Conservation (phyloP, 441 rosid species). For the Daphne laureola region DNA sequence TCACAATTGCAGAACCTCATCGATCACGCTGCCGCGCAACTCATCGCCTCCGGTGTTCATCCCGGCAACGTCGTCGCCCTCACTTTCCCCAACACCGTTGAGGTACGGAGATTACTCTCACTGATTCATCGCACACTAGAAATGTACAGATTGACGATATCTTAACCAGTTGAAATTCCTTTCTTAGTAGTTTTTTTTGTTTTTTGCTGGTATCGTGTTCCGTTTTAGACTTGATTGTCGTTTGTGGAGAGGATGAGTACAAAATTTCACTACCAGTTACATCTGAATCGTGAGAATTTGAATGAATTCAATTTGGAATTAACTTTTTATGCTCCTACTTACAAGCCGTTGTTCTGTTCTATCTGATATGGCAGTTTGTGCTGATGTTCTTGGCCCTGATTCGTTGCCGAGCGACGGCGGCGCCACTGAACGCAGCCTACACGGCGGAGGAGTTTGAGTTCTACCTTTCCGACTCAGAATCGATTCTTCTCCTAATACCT, state of each 20-base stretch:
- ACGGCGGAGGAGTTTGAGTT: conserved; percentile 69
- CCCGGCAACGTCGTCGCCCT: conserved; percentile 64
- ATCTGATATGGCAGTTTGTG: conserved; percentile 31
- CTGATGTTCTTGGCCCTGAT: conserved; percentile 58
- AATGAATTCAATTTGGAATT: neutral
- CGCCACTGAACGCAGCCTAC: conserved; percentile 56
- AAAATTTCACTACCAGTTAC: no score
- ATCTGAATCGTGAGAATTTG: no score
- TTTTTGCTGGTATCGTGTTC: no score
- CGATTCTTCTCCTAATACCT: conserved; percentile 40
- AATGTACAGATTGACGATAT: no score
- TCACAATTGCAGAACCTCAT: conserved; percentile 31
- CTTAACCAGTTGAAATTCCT: no score
- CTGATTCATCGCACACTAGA: neutral
- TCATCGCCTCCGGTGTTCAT: conserved; percentile 36
- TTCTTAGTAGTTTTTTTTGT: no score
- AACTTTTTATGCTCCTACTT: neutral
- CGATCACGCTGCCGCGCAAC: conserved; percentile 49
- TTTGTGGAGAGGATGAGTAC: no score
- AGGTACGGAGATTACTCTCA: conserved; percentile 22
- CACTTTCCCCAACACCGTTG: conserved; percentile 49
- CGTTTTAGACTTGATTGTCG: no score
- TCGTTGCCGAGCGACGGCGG: conserved; percentile 53
- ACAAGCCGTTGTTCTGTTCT: neutral
- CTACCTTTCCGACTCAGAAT: conserved; percentile 61